Percentiles rank a stretch among this genome's conserved stretches.
phyloP scores from a whole-genome alignment of 176 grass and related monocot species.

The Melocanna baccifera region DNA sequence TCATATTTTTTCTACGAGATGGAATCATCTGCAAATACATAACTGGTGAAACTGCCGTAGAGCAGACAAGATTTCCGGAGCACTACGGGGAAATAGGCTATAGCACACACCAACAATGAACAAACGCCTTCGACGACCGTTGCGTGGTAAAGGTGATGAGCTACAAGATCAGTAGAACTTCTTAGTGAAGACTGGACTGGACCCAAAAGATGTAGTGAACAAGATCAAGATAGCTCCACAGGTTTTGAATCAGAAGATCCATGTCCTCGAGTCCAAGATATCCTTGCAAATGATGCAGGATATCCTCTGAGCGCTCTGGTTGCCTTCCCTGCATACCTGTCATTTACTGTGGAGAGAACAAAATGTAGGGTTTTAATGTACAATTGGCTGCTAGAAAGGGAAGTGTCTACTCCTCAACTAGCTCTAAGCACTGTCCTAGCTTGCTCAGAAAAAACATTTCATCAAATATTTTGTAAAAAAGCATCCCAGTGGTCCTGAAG shows the following conservation, averaged over 20 bases:
- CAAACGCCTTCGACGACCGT: too few relatives aligned
- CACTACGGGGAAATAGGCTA: too few relatives aligned
- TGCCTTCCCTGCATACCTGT: constrained; percentile 43
- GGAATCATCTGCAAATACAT: too few relatives aligned
- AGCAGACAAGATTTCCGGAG: too few relatives aligned
- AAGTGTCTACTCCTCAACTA: neutral
- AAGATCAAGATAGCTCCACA: constrained; percentile 58
- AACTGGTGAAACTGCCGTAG: too few relatives aligned
- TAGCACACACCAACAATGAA: too few relatives aligned
- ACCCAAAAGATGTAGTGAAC: constrained; percentile 36
- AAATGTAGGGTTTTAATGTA: constrained; percentile 58
- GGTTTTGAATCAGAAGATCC: constrained; percentile 56
- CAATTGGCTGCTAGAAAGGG: constrained; percentile 61
- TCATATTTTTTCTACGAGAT: too few relatives aligned
- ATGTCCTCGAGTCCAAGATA: constrained; percentile 56
- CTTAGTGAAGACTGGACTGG: constrained; percentile 48
- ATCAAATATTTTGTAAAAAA: constrained; percentile 14
- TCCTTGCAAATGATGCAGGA: constrained; percentile 40
- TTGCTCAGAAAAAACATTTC: constrained; percentile 53
- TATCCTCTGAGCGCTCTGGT: constrained; percentile 53
- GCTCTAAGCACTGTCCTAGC: constrained; percentile 52
- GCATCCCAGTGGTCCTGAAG: constrained; percentile 37
- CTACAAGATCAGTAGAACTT: constrained; percentile 58
- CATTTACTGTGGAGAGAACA: constrained; percentile 47
- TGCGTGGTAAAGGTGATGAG: constrained; percentile 61